Evolutionary conservation across 257 asterid species (phyloP).

Genomic region (Scutellaria baicalensis): DNA sequence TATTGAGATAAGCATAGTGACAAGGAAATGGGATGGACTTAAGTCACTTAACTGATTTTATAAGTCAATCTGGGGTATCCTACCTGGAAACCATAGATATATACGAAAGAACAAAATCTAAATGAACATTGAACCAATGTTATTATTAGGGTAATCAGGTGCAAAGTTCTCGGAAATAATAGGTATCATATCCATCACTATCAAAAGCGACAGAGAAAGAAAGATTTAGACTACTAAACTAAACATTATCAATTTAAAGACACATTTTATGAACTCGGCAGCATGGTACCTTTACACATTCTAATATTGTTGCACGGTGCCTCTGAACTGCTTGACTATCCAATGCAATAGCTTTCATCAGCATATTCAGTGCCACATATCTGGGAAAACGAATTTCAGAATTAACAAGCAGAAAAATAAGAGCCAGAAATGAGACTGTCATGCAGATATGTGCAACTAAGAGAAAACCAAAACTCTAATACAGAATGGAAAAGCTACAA

Average conservation of each 20-base stretch:
- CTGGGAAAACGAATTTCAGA: constrained; percentile 40
- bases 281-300: constrained; percentile 83
- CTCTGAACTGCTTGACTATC: constrained; percentile 99
- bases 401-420: constrained; percentile 17
- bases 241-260: not conserved
- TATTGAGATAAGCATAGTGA: not conserved
- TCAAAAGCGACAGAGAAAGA: not conserved
- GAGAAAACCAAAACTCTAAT: not conserved
- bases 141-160: not conserved
- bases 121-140: not conserved
- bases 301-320: constrained; percentile 93
- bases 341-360: constrained; percentile 87
- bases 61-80: not conserved
- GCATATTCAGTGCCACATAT: constrained; percentile 96
- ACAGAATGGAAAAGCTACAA: not conserved
- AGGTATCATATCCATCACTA: constrained; percentile 6
- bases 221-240: constrained; percentile 1
- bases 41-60: not conserved
- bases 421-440: constrained; percentile 10
- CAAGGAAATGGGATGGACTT: not conserved
- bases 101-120: not conserved
- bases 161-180: not conserved
- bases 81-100: not conserved
- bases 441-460: constrained; percentile 2
- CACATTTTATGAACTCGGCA: not conserved